phyloP scores from a whole-genome alignment of 2,329 filamentous ascomycete genomes.

The Pseudogymnoascus sp. region DNA sequence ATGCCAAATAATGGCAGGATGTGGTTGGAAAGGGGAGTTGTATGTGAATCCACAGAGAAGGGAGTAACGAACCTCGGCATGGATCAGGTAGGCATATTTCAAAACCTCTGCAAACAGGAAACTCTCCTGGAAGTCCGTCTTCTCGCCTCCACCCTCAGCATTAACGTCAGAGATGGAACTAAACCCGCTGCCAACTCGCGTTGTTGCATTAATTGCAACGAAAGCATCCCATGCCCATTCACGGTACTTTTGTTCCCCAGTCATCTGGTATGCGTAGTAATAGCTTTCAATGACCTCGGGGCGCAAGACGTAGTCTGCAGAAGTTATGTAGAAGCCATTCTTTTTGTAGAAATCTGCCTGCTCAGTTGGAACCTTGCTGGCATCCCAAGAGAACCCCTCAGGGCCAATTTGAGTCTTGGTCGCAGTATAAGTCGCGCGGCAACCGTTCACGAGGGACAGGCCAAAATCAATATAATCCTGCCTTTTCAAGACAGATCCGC shows the following conservation, averaged over 20 bases:
- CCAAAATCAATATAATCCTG: constrained; percentile 67
- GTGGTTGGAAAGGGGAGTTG: neutral
- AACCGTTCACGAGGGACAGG: constrained; percentile 60
- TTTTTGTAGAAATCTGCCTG: constrained; percentile 52
- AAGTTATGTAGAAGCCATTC: constrained; percentile 64
- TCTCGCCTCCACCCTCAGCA: constrained; percentile 47
- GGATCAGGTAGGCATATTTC: constrained; percentile 72
- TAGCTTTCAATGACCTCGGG: constrained; percentile 77
- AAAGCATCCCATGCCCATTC: constrained; percentile 82
- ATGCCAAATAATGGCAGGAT: constrained; percentile 3
- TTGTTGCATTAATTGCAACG: constrained; percentile 54
- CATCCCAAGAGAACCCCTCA: constrained; percentile 59
- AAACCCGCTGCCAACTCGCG: constrained; percentile 58
- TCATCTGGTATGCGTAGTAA: constrained; percentile 81
- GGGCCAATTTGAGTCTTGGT: constrained; percentile 71
- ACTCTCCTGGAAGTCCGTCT: constrained; percentile 68
- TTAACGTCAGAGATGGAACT: constrained; percentile 60
- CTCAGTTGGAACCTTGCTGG: constrained; percentile 34
- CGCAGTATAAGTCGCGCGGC: constrained; percentile 62
- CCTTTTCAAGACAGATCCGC: constrained; percentile 58
- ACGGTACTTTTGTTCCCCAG: constrained; percentile 66
- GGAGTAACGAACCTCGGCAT: constrained; percentile 22
- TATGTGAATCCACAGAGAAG: neutral
- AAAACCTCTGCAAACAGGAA: constrained; percentile 84
- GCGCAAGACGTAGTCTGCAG: constrained; percentile 56